Conservation (phyloP, 2,329 filamentous ascomycete genomes). For the Chrysoporthe cubensis region DNA sequence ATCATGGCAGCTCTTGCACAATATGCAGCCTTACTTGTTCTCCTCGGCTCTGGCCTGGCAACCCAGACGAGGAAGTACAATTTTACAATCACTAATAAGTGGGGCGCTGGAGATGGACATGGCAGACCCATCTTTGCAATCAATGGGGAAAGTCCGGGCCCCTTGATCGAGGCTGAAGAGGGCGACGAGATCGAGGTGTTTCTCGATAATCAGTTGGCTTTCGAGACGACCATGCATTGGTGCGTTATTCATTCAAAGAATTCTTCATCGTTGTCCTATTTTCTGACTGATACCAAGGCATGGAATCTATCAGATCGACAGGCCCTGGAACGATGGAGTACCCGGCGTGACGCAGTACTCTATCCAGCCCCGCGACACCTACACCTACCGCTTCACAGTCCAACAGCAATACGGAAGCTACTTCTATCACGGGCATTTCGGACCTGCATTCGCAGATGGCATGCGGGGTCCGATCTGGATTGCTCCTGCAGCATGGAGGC, state of each 20-base stretch:
- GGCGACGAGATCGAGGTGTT: conserved; percentile 29
- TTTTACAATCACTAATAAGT: conserved; percentile 18
- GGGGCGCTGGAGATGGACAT: conserved; percentile 25
- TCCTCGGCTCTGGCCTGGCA: conserved; percentile 17
- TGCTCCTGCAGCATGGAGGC: conserved; percentile 28
- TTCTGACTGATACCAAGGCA: conserved; percentile 17
- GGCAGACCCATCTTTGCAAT: conserved; percentile 29
- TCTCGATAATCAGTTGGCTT: conserved; percentile 27
- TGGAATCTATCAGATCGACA: conserved; percentile 30
- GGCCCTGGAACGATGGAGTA: conserved; percentile 31
- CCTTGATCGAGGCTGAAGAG: conserved; percentile 27
- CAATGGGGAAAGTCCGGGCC: conserved; percentile 28
- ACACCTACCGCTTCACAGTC: conserved; percentile 30
- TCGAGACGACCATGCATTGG: conserved; percentile 31
- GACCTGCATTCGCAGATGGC: conserved; percentile 30
- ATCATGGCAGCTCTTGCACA: neutral
- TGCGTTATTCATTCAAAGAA: neutral
- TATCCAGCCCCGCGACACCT: conserved; percentile 28
- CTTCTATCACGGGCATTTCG: conserved; percentile 31
- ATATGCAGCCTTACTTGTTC: conserved; percentile 13
- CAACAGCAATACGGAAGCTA: conserved; percentile 30
- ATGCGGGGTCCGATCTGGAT: conserved; percentile 31
- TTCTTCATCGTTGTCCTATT: neutral
- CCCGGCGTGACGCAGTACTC: conserved; percentile 31
- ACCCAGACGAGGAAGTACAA: conserved; percentile 10